Evolutionary conservation across 495 filamentous ascomycete species (phyloP).

Genomic region (Rostrohypoxylon terebratum): DNA sequence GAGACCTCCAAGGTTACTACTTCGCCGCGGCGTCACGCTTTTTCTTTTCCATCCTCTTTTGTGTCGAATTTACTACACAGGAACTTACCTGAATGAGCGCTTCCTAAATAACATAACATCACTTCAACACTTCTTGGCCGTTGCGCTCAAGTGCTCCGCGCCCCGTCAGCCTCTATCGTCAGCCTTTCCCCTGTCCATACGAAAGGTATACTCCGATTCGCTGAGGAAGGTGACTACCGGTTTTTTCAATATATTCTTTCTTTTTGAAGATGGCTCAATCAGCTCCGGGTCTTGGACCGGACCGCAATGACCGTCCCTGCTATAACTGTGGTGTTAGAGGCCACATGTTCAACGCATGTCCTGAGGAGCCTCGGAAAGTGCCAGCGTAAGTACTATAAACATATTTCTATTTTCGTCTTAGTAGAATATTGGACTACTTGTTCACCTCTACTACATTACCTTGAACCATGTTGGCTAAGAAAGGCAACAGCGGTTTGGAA

Average conservation of each 20-base stretch:
- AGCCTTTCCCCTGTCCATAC: background rate
- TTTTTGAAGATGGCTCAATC: constrained; percentile 47
- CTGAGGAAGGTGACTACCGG: constrained; percentile 4
- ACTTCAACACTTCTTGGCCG: constrained; percentile 4
- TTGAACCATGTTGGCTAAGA: constrained; percentile 37
- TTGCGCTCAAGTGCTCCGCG: constrained; percentile 29
- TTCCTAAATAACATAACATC: constrained; percentile 16
- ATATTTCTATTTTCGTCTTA: constrained; percentile 48
- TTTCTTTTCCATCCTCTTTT: constrained; percentile 15
- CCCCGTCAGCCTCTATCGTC: constrained; percentile 4
- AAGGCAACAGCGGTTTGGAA: constrained; percentile 52
- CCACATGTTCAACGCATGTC: constrained; percentile 64
- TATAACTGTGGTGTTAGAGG: constrained; percentile 64
- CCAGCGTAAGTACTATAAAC: constrained; percentile 68
- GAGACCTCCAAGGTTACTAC: background rate
- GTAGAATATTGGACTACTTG: background rate
- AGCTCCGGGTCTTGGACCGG: constrained; percentile 51
- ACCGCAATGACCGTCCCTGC: constrained; percentile 55
- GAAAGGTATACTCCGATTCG: constrained; percentile 7
- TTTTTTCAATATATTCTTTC: constrained; percentile 29
- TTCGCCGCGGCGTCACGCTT: constrained; percentile 10
- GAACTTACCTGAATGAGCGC: constrained; percentile 12
- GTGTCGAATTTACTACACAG: background rate
- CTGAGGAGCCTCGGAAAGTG: constrained; percentile 59
- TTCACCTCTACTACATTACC: constrained; percentile 8